These are phyloP conservation scores for Phycomyces blakesleeanus DNA, from an alignment of 192 early-diverging fungal genomes.

Conservation along the genomic window DNA sequence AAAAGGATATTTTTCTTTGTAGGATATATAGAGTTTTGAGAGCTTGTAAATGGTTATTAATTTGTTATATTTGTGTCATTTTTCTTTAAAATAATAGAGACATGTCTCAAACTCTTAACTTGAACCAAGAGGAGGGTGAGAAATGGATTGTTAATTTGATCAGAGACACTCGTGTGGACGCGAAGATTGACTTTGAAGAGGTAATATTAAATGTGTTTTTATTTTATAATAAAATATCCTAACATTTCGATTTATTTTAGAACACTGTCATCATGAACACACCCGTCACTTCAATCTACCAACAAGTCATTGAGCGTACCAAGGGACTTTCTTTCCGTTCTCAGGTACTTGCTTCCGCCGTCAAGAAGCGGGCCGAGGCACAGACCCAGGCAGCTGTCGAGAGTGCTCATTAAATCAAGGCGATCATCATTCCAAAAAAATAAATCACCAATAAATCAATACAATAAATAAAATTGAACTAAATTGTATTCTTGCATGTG, in stretches of 20 bases:
- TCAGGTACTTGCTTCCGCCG: constrained; percentile 79
- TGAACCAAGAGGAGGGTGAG: constrained; percentile 87
- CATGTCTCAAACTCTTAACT: constrained; percentile 78
- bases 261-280: constrained; percentile 95
- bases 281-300: constrained; percentile 81
- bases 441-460: neutral
- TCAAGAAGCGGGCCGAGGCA: constrained; percentile 81
- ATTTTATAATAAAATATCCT: too few relatives aligned
- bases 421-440: too few relatives aligned
- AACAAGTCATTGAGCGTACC: constrained; percentile 94
- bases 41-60: too few relatives aligned
- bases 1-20: too few relatives aligned
- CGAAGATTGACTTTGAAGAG: constrained; percentile 93
- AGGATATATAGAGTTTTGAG: too few relatives aligned
- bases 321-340: constrained; percentile 88
- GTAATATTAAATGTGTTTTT: constrained; percentile 39
- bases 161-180: constrained; percentile 91
- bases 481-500: constrained; percentile 3
- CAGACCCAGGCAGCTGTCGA: constrained; percentile 14
- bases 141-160: constrained; percentile 99
- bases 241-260: constrained; percentile 30
- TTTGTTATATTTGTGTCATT: too few relatives aligned
- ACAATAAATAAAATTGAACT: neutral
- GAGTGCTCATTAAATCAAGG: constrained; percentile 19
- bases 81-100: too few relatives aligned